These are phyloP conservation scores for Pseudonitzschia delicatissima DNA, from an alignment of 108 stramenopile species.

Conservation along the genomic window DNA sequence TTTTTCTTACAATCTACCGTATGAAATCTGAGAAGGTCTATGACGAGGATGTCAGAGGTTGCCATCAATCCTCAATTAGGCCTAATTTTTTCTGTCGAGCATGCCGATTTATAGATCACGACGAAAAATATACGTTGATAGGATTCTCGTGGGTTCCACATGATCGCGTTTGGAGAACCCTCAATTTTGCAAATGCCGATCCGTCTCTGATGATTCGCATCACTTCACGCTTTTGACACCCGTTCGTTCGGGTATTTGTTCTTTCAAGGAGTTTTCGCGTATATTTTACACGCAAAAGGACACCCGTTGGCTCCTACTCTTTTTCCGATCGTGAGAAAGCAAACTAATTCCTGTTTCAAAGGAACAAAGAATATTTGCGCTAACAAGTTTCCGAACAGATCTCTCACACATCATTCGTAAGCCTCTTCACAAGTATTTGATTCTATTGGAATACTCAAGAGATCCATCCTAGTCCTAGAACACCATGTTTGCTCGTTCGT, in stretches of 20 bases:
- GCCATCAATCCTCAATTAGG: neutral
- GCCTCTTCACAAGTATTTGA: neutral
- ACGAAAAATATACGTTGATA: neutral
- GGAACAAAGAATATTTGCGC: neutral
- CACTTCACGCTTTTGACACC: no score
- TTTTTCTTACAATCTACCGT: neutral
- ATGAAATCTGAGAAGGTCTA: neutral
- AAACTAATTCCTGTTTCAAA: neutral
- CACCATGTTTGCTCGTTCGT: neutral
- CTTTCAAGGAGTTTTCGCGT: neutral
- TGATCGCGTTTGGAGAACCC: neutral
- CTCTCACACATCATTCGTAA: neutral
- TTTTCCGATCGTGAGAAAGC: constrained; percentile 1
- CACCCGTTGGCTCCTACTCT: no score
- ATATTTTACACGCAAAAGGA: neutral
- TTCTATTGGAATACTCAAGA: neutral
- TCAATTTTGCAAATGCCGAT: neutral
- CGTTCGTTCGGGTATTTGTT: neutral
- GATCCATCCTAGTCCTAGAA: neutral
- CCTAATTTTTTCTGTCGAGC: neutral
- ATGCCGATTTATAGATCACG: neutral
- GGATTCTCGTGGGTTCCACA: neutral
- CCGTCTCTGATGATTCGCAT: neutral
- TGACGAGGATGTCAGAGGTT: neutral
- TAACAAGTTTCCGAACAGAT: no score